Base-by-base conservation (phyloP, 2,329 filamentous ascomycete species). In the Pseudocercospora vitis region DNA sequence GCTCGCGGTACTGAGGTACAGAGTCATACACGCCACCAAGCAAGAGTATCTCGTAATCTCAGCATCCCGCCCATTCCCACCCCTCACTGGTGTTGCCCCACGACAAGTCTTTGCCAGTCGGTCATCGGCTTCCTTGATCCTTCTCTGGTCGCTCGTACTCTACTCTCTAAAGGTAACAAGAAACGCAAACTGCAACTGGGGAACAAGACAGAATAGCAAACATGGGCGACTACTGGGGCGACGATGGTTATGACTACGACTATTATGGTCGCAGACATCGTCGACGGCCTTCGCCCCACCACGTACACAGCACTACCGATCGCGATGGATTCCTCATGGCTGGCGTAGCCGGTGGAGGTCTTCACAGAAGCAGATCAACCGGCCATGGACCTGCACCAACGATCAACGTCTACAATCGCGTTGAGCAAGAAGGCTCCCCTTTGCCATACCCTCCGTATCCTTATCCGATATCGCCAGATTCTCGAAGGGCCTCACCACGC, bases 381-480 rank as follows among this genome's bases (percentile, higher is more conserved):
- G 75, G 76, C 39, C 70, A 73, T 50, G 59, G 68, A 19, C 73
- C 73, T 11, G 67, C 66, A n/a, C 75, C 75, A 14, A 71, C 73
- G 42, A 71, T 77, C 57, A 75, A 74, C 60, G 75, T 77, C 56
- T 73, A 74, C 67, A 76, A 76, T 63, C 73, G 72, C 50, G 70
- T 72, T 24, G 46, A 55, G 12, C 60, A 60, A 39, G 58, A 61
- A 18, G 40, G 57, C 11, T 59, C 52, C 28, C 55, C 59, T 21
- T 14, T 52, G 31, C 56, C 56, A 18, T 56, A 56, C 24, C 48
- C 53, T 26, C 53, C 50, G 8, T 56, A 52, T 16, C 53, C 55
- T 4, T 58, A 63, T 62, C 51, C 69, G 71, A 57, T 62, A 58
- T 47, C 57, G 53, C 11, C 55, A 53, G n/a, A 53, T 55, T 58